These are phyloP conservation scores for Diaporthe sp. DNA, from an alignment of 2,329 filamentous ascomycete species.

Conservation along the genomic window DNA sequence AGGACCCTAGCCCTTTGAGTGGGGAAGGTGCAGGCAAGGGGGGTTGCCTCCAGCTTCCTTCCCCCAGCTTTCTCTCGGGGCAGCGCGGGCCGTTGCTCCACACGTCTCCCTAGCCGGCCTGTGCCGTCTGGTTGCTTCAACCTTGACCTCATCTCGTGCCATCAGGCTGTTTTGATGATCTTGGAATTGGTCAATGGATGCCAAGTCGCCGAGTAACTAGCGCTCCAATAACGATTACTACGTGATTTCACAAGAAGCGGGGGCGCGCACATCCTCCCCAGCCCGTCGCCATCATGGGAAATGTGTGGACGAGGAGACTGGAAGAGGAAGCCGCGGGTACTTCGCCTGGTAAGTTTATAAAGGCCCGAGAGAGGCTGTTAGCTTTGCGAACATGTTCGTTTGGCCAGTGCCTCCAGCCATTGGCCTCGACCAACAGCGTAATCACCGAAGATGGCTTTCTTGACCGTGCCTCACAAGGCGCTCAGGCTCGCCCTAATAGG, in stretches of 20 bases:
- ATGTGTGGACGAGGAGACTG: background rate
- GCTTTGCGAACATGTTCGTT: too few species aligned
- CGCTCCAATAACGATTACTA: constrained; percentile 21
- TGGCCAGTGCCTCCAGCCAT: background rate
- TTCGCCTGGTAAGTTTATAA: background rate
- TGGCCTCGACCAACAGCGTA: background rate
- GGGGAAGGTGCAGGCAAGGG: background rate
- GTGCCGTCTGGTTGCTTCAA: background rate
- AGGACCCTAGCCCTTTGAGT: background rate
- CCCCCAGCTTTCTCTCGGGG: background rate
- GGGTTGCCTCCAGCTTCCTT: background rate
- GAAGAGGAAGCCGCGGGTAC: background rate
- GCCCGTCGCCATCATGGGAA: background rate
- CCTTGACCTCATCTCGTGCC: constrained; percentile 18
- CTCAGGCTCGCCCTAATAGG: constrained; percentile 18
- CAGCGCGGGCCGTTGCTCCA: constrained; percentile 26
- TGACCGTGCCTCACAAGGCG: constrained; percentile 2
- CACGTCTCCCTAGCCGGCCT: background rate
- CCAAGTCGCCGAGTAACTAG: constrained; percentile 21
- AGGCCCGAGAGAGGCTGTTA: background rate
- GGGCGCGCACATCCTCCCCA: background rate
- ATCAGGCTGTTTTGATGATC: constrained; percentile 18
- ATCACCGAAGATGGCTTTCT: constrained; percentile 7
- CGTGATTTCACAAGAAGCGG: constrained; percentile 21
- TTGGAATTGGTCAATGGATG: constrained; percentile 16